A percentile compares a stretch with the other conserved stretches of the same genome.
Conservation (phyloP, 805 yeast genomes). For the Huiozyma naganishii region DNA sequence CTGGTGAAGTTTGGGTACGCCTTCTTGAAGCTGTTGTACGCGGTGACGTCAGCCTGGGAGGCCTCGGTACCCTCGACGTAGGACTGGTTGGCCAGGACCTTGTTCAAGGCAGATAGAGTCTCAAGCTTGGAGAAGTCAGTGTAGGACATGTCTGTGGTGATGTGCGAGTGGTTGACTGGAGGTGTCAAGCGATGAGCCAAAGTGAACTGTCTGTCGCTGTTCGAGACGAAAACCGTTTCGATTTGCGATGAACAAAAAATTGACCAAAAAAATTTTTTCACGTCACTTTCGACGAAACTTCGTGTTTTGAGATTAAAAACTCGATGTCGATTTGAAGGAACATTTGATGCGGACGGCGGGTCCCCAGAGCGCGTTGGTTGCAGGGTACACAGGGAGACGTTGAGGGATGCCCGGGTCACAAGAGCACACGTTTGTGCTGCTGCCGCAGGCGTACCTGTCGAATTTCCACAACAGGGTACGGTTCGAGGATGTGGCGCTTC, state of each 20-base stretch:
- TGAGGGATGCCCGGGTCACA: conserved; percentile 1
- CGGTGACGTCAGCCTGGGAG: conserved; percentile 91
- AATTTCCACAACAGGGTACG: conserved; percentile 64
- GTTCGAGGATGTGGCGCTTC: conserved; percentile 62
- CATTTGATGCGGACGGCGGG: too few species aligned
- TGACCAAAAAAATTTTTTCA: background rate
- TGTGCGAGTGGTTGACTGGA: background rate
- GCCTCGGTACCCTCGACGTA: conserved; percentile 89
- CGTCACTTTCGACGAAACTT: background rate
- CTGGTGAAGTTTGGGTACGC: conserved; percentile 91
- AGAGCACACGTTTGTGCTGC: conserved; percentile 4
- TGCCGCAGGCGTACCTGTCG: conserved; percentile 74
- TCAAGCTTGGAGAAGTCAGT: conserved; percentile 73
- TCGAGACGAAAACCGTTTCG: background rate
- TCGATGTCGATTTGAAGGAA: too few species aligned
- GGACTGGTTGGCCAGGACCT: conserved; percentile 82
- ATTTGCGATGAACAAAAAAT: too few species aligned
- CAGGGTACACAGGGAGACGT: too few species aligned
- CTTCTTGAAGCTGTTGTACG: conserved; percentile 86
- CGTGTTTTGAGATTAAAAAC: too few species aligned
- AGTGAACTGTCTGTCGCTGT: background rate
- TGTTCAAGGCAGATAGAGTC: conserved; percentile 65
- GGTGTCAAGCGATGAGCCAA: background rate
- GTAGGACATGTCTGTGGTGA: conserved; percentile 47
- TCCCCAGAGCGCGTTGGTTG: too few species aligned